Conservation (phyloP, 1,284 basidiomycete species). For the Malassezia nana region DNA sequence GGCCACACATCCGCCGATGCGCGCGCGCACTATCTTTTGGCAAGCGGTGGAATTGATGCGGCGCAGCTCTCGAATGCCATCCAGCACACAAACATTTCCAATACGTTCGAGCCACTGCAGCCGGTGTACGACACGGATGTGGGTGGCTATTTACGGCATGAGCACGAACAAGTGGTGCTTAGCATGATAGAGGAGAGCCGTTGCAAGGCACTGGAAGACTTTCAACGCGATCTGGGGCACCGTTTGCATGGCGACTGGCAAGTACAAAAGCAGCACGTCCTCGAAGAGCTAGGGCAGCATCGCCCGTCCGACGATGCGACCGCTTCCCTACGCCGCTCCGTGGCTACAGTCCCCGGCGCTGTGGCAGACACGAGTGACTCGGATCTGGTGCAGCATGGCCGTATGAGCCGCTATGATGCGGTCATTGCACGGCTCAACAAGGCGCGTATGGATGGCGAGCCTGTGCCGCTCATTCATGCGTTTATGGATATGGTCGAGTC, state of each 20-base stretch:
- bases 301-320: conserved; percentile 17
- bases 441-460: conserved; percentile 31
- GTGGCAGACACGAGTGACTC: conserved; percentile 10
- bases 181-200: conserved; percentile 83
- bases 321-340: conserved; percentile 11
- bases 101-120: conserved; percentile 79
- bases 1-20: conserved; percentile 51
- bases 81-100: conserved; percentile 66
- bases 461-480: conserved; percentile 28
- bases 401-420: conserved; percentile 41
- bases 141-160: conserved; percentile 67
- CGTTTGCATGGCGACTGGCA: conserved; percentile 76
- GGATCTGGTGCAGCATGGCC: conserved; percentile 32
- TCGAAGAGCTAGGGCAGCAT: conserved; percentile 68
- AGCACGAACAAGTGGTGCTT: conserved; percentile 85
- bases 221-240: conserved; percentile 68
- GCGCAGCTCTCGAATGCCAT: conserved; percentile 68
- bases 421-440: conserved; percentile 38
- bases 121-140: conserved; percentile 83
- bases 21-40: conserved; percentile 56
- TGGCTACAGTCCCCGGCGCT: not conserved
- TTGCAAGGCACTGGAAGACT: conserved; percentile 71
- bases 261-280: conserved; percentile 72
- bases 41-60: conserved; percentile 79
- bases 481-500: conserved; percentile 32